These are phyloP conservation scores for Aureobasidium sp. DNA, from an alignment of 2,329 filamentous ascomycete genomes.

Conservation along the genomic window DNA sequence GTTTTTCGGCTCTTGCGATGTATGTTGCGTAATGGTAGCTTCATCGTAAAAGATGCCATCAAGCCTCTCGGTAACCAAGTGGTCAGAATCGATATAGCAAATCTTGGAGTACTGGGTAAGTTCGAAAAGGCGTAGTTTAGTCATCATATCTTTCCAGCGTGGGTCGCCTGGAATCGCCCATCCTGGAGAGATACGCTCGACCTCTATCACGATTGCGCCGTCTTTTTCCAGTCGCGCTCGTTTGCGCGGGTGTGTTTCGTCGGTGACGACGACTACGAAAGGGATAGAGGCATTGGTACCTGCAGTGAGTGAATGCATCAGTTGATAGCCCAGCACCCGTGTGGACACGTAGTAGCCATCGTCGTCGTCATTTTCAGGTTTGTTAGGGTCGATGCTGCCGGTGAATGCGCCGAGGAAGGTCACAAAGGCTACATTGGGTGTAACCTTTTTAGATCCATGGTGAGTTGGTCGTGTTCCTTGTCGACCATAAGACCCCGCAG, in stretches of 20 bases:
- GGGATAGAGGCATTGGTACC: slow-evolving; percentile 31
- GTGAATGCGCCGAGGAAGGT: slow-evolving; percentile 31
- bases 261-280: slow-evolving; percentile 32
- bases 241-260: slow-evolving; percentile 29
- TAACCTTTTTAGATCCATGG: background rate
- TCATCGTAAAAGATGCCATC: slow-evolving; percentile 33
- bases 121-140: slow-evolving; percentile 32
- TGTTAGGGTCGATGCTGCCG: slow-evolving; percentile 18
- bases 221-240: slow-evolving; percentile 29
- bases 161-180: slow-evolving; percentile 25
- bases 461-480: background rate
- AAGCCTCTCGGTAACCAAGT: slow-evolving; percentile 24
- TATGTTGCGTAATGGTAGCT: slow-evolving; percentile 27
- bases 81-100: slow-evolving; percentile 31
- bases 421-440: slow-evolving; percentile 29
- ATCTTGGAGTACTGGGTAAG: slow-evolving; percentile 29
- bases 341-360: slow-evolving; percentile 32
- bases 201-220: slow-evolving; percentile 31
- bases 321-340: slow-evolving; percentile 32
- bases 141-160: slow-evolving; percentile 30
- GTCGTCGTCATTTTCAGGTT: slow-evolving; percentile 24
- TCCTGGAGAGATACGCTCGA: slow-evolving; percentile 27
- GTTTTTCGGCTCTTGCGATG: slow-evolving; percentile 19
- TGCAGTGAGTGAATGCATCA: slow-evolving; percentile 30
- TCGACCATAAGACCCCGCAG: slow-evolving; percentile 1